Conservation (phyloP, 2,329 filamentous ascomycete species). For the Stromatinia cepivora region DNA sequence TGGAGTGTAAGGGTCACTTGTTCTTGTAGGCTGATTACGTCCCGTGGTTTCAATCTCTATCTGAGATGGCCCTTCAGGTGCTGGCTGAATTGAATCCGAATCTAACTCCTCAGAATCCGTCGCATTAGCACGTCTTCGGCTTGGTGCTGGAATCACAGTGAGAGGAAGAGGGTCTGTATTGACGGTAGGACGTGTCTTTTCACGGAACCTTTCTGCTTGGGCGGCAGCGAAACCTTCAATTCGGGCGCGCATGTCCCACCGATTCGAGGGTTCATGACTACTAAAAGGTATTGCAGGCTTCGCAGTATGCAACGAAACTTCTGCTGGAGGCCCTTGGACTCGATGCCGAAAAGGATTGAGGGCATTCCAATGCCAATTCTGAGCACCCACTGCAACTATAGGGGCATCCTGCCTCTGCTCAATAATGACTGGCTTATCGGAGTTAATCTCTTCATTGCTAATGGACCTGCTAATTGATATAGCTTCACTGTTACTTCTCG, state of each 20-base stretch:
- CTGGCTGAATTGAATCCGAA: neutral
- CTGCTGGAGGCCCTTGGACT: constrained; percentile 37
- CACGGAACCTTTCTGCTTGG: constrained; percentile 60
- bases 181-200: constrained; percentile 54
- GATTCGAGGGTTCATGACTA: constrained; percentile 31
- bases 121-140: constrained; percentile 57
- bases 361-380: constrained; percentile 29
- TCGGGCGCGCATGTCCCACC: constrained; percentile 58
- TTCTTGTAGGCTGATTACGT: constrained; percentile 23
- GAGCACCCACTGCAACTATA: constrained; percentile 16
- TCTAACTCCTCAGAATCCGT: constrained; percentile 54
- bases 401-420: constrained; percentile 29
- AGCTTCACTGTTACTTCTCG: constrained; percentile 35
- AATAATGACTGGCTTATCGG: constrained; percentile 33
- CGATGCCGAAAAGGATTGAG: constrained; percentile 38
- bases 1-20: constrained; percentile 37
- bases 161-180: constrained; percentile 58
- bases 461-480: constrained; percentile 26
- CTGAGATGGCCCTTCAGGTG: neutral
- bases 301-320: constrained; percentile 38
- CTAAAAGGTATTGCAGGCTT: constrained; percentile 28
- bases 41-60: constrained; percentile 14
- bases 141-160: constrained; percentile 61
- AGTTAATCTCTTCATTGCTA: constrained; percentile 9
- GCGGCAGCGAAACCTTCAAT: constrained; percentile 62